Evolutionary conservation across 1,284 basidiomycete species (phyloP).

Genomic region (Rhodotorula sp.): DNA sequence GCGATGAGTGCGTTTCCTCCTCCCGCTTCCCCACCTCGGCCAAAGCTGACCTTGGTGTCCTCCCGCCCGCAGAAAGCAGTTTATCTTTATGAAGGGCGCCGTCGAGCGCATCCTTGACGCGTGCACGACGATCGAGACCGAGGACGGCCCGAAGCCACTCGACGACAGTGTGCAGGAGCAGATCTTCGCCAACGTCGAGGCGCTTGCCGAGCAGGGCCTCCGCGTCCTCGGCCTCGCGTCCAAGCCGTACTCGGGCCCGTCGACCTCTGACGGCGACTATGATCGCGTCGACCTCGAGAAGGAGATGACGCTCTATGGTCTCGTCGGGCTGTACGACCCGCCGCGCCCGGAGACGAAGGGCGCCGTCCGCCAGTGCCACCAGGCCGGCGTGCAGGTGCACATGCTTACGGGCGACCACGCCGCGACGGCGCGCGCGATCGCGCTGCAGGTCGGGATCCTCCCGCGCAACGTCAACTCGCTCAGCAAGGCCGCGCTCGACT

Average conservation of each 20-base stretch:
- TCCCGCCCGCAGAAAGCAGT: constrained; percentile 24
- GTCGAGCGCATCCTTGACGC: constrained; percentile 64
- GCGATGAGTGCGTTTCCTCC: constrained; percentile 33
- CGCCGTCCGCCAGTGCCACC: constrained; percentile 64
- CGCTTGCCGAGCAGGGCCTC: constrained; percentile 63
- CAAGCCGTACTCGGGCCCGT: constrained; percentile 40
- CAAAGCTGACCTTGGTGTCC: constrained; percentile 1
- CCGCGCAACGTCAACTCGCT: constrained; percentile 50
- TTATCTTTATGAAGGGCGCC: constrained; percentile 63
- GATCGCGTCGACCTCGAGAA: constrained; percentile 61
- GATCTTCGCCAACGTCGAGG: constrained; percentile 59
- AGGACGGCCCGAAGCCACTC: constrained; percentile 45
- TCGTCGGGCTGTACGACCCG: constrained; percentile 69
- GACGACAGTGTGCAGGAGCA: constrained; percentile 53
- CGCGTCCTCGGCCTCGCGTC: constrained; percentile 55
- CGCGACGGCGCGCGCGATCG: constrained; percentile 52
- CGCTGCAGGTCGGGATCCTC: constrained; percentile 58
- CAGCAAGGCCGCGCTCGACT: constrained; percentile 29
- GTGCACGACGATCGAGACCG: constrained; percentile 54
- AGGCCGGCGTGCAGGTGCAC: constrained; percentile 66
- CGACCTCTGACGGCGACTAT: constrained; percentile 13
- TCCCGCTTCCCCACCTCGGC: background rate
- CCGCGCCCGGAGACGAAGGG: constrained; percentile 67
- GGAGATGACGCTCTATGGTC: constrained; percentile 63
- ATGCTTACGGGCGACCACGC: constrained; percentile 51